Evolutionary conservation across 805 yeast species (phyloP).

Genomic region (Kluyveromyces lactis): DNA sequence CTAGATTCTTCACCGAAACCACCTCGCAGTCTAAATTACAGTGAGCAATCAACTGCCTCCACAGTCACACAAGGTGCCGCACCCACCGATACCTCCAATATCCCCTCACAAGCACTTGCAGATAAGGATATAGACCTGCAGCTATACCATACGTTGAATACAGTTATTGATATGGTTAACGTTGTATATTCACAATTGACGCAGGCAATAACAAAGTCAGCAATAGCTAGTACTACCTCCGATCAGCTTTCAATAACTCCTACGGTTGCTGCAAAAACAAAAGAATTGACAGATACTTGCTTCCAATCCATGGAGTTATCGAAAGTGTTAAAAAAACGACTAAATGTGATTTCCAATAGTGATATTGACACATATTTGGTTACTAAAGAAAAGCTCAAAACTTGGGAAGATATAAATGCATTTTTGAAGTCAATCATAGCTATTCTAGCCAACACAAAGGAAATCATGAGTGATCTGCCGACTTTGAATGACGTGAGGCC

Average conservation of each 20-base stretch:
- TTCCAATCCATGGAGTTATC: conserved; percentile 78
- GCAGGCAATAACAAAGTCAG: conserved; percentile 56
- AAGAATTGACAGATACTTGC: conserved; percentile 71
- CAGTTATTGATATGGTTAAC: conserved; percentile 61
- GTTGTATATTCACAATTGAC: conserved; percentile 71
- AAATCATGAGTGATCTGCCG: conserved; percentile 74
- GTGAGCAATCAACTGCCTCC: background rate
- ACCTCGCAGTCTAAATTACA: background rate
- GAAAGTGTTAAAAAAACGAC: conserved; percentile 47
- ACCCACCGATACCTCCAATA: background rate
- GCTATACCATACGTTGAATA: conserved; percentile 52
- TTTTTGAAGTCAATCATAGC: conserved; percentile 78
- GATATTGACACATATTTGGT: conserved; percentile 31
- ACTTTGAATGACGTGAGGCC: conserved; percentile 72
- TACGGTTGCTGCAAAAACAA: conserved; percentile 51
- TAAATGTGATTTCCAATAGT: conserved; percentile 37
- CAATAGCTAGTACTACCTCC: conserved; percentile 40
- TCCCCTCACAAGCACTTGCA: background rate
- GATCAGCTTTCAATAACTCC: conserved; percentile 20
- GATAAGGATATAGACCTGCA: conserved; percentile 55
- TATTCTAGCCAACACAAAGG: conserved; percentile 75
- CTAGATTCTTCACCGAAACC: conserved; percentile 5
- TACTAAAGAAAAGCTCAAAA: conserved; percentile 45
- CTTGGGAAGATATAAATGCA: conserved; percentile 80
- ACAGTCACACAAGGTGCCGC: background rate